phyloP scores from a whole-genome alignment of 805 yeast species.

The Cyberlindnera sargentensis region DNA sequence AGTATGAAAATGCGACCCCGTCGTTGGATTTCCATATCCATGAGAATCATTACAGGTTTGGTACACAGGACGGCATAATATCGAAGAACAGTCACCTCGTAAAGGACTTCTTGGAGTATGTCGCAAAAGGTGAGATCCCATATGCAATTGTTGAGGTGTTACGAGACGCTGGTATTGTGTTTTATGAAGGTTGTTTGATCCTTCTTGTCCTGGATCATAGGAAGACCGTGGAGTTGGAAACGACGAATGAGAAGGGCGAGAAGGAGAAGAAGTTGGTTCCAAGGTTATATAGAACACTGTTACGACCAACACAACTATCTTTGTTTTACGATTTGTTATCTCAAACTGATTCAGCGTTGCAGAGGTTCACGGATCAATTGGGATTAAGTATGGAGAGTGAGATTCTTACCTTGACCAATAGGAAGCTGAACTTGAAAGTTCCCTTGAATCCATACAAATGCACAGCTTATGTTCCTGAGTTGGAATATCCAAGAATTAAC shows the following conservation, averaged over 20 bases:
- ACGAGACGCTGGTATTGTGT: constrained; percentile 74
- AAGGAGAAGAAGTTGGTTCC: constrained; percentile 32
- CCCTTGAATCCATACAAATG: constrained; percentile 62
- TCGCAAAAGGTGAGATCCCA: constrained; percentile 79
- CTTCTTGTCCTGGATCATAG: constrained; percentile 86
- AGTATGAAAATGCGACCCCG: constrained; percentile 71
- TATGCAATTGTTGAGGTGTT: constrained; percentile 84
- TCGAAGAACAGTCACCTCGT: constrained; percentile 74
- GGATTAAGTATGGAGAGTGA: constrained; percentile 86
- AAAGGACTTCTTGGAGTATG: constrained; percentile 71
- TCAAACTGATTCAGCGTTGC: constrained; percentile 68
- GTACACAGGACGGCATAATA: constrained; percentile 73
- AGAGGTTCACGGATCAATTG: constrained; percentile 67
- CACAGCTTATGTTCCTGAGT: constrained; percentile 37
- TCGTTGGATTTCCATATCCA: constrained; percentile 86
- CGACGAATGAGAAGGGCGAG: constrained; percentile 4
- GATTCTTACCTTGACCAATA: constrained; percentile 65
- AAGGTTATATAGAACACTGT: constrained; percentile 65
- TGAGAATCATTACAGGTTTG: constrained; percentile 86
- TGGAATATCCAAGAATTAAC: constrained; percentile 34
- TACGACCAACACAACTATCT: constrained; percentile 75
- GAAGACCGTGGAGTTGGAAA: constrained; percentile 22
- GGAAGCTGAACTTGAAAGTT: constrained; percentile 70
- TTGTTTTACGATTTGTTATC: constrained; percentile 79
- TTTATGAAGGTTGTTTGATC: constrained; percentile 87